Evolutionary conservation across 164 flowering plant species (phyloP), one percentile per base, ranked within the genome.

Genomic region (Stephania cephalantha): DNA sequence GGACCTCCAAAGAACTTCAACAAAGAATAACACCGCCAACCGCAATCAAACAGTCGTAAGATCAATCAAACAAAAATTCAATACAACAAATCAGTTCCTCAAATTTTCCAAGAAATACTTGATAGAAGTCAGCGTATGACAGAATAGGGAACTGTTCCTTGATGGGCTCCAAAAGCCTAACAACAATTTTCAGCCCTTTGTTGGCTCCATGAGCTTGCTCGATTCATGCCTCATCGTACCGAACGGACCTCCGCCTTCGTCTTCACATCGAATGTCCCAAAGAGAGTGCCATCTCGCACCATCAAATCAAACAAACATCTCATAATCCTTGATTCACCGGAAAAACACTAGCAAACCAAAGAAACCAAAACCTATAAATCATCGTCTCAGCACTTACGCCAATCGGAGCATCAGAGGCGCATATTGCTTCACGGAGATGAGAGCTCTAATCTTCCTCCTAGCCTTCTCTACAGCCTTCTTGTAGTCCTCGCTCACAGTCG

Each of bases 21-120:
- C 94, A 55, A 90, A 96, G 72, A n/a, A 94, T 93, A 72, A 94
- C 90, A 11, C 98, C 98, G 94, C 97, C 77, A 94, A 80, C 98
- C 92, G 74, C 68, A 44, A 46, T 20, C 6, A 9, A 53, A 72
- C 6, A 9, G 4, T 35, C 42, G 42, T 35, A 35, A 20, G 42
- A 55, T 48, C 69, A 52, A 7, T 35, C 15, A 67, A 22, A 65
- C 9, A 12, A 45, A 65, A 12, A 46, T 20, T 66, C 35, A 12
- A 66, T 6, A 1, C 42, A 31, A 64, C 9, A 31, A 9, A 15
- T 25, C 3, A 20, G 30, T 25, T 67, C 15, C 71, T 35, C 46
- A 69, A n/a, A 35, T 8, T 35, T 35, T 35, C 55, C 55, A 50
- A 11, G 15, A 50, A 55, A 30, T 75, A 91, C 98, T 95, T 95